phyloP scores from a whole-genome alignment of 768 basidiomycete species.

The Xerocomellus intermedius region DNA sequence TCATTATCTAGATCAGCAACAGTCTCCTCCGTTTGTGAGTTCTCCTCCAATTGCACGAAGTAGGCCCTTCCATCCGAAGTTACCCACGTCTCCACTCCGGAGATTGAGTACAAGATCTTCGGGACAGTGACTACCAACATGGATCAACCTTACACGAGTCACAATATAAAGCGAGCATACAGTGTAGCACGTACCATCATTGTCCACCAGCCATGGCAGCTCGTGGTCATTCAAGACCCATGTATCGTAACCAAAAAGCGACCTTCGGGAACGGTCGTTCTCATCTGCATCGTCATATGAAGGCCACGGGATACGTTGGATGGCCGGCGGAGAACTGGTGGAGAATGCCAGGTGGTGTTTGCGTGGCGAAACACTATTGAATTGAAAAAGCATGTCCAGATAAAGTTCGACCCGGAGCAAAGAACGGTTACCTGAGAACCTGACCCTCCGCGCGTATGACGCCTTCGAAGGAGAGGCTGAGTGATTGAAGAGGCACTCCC shows the following conservation, averaged over 20 bases:
- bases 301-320: constrained; percentile 88
- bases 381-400: background rate
- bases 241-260: constrained; percentile 56
- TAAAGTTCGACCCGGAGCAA: background rate
- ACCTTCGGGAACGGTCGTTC: constrained; percentile 31
- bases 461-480: constrained; percentile 73
- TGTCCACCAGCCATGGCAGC: constrained; percentile 72
- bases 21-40: constrained; percentile 6
- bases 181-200: constrained; percentile 52
- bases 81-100: constrained; percentile 76
- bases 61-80: constrained; percentile 85
- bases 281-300: constrained; percentile 42
- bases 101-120: constrained; percentile 56
- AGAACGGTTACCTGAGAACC: constrained; percentile 55
- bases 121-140: constrained; percentile 54
- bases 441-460: constrained; percentile 77
- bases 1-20: constrained; percentile 28
- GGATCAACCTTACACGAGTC: background rate
- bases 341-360: constrained; percentile 70
- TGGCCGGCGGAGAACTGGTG: constrained; percentile 67
- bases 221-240: constrained; percentile 68
- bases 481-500: constrained; percentile 63
- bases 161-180: background rate
- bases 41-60: constrained; percentile 63
- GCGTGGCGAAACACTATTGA: constrained; percentile 69